phyloP scores from a whole-genome alignment of 352 stramenopile genomes.

The Pythium dissotocum region DNA sequence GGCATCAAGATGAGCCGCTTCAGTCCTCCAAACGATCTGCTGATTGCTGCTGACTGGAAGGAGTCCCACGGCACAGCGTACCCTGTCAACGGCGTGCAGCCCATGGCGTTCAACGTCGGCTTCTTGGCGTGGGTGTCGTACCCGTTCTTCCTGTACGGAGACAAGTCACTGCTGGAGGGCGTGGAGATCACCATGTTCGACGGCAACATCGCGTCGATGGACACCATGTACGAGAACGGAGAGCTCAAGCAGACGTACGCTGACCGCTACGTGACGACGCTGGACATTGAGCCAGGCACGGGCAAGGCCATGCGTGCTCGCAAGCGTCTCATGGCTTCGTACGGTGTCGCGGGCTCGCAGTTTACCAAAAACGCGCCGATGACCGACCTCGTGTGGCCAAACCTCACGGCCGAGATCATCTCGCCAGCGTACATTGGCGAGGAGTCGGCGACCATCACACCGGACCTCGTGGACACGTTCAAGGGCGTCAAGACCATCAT shows the following conservation, averaged over 20 bases:
- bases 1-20: constrained; percentile 58
- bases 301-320: constrained; percentile 63
- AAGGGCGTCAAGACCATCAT: constrained; percentile 43
- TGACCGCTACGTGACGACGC: constrained; percentile 46
- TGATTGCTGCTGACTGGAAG: constrained; percentile 37
- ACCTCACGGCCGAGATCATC: constrained; percentile 47
- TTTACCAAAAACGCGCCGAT: constrained; percentile 38
- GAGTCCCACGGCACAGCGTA: constrained; percentile 40
- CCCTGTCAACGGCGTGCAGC: constrained; percentile 68
- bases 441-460: constrained; percentile 45
- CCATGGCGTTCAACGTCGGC: constrained; percentile 60
- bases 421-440: constrained; percentile 58
- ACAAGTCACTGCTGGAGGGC: constrained; percentile 40
- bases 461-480: constrained; percentile 46
- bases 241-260: constrained; percentile 40
- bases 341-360: constrained; percentile 40
- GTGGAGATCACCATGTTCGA: constrained; percentile 62
- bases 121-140: constrained; percentile 76
- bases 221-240: constrained; percentile 47
- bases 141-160: constrained; percentile 64
- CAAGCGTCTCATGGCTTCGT: constrained; percentile 59
- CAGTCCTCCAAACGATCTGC: constrained; percentile 38
- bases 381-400: constrained; percentile 60
- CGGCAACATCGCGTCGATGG: constrained; percentile 34
- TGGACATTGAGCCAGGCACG: constrained; percentile 62